Evolutionary conservation across 305 asterid genomes (phyloP).

Genomic region (Fraxinus sp.): DNA sequence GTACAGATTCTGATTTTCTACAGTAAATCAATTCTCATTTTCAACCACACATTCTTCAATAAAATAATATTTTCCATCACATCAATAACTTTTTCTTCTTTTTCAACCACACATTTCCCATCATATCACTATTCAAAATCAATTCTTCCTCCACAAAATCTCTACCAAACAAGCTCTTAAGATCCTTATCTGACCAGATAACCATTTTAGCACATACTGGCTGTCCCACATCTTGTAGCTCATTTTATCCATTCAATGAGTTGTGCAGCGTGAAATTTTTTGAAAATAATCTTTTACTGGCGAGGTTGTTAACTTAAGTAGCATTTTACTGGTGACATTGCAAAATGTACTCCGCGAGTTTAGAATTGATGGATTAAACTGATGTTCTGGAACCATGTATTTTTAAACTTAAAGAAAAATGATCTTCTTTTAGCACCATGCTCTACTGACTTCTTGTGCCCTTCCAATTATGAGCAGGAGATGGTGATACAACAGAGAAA

Average conservation of each 20-base stretch:
- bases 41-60: too few relatives aligned
- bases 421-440: conserved; percentile 13
- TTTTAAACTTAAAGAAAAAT: not conserved
- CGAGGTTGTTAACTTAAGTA: not conserved
- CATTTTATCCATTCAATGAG: conserved; percentile 10
- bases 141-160: too few relatives aligned
- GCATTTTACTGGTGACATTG: conserved; percentile 2
- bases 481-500: conserved; percentile 83
- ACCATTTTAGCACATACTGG: not conserved
- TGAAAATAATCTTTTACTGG: conserved; percentile 14
- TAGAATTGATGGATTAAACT: not conserved
- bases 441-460: conserved; percentile 21
- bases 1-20: too few relatives aligned
- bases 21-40: too few relatives aligned
- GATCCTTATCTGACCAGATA: conserved; percentile 13
- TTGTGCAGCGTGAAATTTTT: not conserved
- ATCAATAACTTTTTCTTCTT: too few relatives aligned
- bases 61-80: too few relatives aligned
- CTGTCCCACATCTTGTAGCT: not conserved
- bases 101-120: too few relatives aligned
- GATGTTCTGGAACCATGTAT: not conserved
- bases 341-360: not conserved
- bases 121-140: too few relatives aligned
- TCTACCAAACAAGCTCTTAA: not conserved
- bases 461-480: conserved; percentile 59